These are phyloP conservation scores for Eucalyptus sideroxylon DNA, from an alignment of 345 rosid genomes.

Conservation along the genomic window DNA sequence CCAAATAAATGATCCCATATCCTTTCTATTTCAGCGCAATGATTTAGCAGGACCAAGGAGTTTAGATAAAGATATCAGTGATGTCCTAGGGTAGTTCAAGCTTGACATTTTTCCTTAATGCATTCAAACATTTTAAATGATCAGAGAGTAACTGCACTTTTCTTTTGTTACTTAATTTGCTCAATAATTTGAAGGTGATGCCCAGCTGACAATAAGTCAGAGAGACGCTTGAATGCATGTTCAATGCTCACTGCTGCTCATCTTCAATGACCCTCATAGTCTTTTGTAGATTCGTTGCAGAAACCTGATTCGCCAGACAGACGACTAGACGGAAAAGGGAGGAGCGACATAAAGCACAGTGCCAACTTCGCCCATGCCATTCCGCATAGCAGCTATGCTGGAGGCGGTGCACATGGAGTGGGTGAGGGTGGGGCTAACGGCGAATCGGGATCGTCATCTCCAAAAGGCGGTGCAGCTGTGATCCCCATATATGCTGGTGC, in stretches of 20 bases:
- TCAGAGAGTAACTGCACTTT: not conserved
- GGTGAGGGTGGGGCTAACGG: not conserved
- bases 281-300: not conserved
- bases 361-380: not conserved
- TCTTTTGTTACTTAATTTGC: not conserved
- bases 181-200: not conserved
- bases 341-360: not conserved
- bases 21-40: not conserved
- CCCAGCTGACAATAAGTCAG: not conserved
- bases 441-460: not conserved
- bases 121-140: not conserved
- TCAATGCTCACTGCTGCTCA: not conserved
- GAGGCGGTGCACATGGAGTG: not conserved
- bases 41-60: not conserved
- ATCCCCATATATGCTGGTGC: slow-evolving; percentile 3
- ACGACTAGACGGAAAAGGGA: not conserved
- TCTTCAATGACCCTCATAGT: not conserved
- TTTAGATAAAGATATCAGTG: not conserved
- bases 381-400: not conserved
- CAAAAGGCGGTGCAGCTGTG: not conserved
- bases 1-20: not conserved
- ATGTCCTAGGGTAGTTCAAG: not conserved
- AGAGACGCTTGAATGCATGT: not conserved
- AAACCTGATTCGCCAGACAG: not conserved
- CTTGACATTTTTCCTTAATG: not conserved